Percentiles rank a stretch among this genome's conserved stretches.
These are phyloP conservation scores for Candida xiaguanensis DNA, from an alignment of 805 yeast genomes.

Conservation along the genomic window DNA sequence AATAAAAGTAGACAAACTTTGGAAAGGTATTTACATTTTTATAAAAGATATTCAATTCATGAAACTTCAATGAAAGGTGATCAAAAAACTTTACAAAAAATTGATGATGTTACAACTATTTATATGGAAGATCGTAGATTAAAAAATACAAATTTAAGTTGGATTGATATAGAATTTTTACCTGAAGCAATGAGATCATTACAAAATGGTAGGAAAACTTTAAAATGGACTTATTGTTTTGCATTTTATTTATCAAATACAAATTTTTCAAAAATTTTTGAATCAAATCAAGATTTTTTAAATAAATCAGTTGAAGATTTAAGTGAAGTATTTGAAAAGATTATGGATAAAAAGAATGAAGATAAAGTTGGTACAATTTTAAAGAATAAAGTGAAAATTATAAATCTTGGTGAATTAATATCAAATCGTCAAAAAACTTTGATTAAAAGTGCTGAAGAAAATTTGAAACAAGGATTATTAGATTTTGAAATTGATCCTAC, in stretches of 20 bases:
- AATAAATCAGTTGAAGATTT: slow-evolving; percentile 66
- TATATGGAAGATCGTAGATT: slow-evolving; percentile 49
- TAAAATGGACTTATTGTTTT: slow-evolving; percentile 90
- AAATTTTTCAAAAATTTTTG: slow-evolving; percentile 60
- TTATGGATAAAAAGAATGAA: slow-evolving; percentile 25
- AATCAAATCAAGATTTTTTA: slow-evolving; percentile 63
- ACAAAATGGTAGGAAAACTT: slow-evolving; percentile 64
- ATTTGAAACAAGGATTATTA: slow-evolving; percentile 33
- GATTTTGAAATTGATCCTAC: slow-evolving; percentile 15
- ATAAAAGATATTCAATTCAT: slow-evolving; percentile 70
- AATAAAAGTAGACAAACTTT: slow-evolving; percentile 47
- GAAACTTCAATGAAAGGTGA: slow-evolving; percentile 75
- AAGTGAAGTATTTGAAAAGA: slow-evolving; percentile 53
- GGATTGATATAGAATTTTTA: slow-evolving; percentile 86
- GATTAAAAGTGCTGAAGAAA: slow-evolving; percentile 42
- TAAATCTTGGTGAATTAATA: slow-evolving; percentile 43
- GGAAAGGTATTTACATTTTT: slow-evolving; percentile 69
- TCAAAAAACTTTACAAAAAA: slow-evolving; percentile 53
- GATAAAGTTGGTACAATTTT: slow-evolving; percentile 28
- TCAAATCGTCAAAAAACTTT: slow-evolving; percentile 36
- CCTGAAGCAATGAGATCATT: slow-evolving; percentile 67
- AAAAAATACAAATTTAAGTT: slow-evolving; percentile 43
- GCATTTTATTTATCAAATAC: slow-evolving; percentile 60
- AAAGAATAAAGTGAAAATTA: slow-evolving; percentile 33
- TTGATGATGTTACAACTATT: slow-evolving; percentile 59